phyloP scores from a whole-genome alignment of 768 basidiomycete genomes.

The Suillus alpinus region DNA sequence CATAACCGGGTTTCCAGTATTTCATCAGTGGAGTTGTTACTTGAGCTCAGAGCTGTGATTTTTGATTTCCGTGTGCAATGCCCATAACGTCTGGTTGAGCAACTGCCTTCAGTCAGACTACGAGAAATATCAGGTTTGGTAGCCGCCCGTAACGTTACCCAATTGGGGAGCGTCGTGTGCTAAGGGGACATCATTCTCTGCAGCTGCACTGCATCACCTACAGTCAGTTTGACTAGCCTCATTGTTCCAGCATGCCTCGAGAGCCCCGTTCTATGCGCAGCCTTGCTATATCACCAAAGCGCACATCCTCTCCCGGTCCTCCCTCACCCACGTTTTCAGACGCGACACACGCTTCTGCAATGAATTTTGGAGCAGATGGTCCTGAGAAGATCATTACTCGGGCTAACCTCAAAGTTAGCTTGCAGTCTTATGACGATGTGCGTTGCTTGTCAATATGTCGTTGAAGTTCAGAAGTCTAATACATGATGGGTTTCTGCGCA shows the following conservation, averaged over 20 bases:
- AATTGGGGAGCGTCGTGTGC: slow-evolving; percentile 14
- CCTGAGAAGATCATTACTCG: slow-evolving; percentile 83
- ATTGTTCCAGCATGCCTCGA: slow-evolving; percentile 41
- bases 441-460: slow-evolving; percentile 23
- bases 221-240: slow-evolving; percentile 12
- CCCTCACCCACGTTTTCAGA: slow-evolving; percentile 87
- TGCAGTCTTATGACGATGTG: slow-evolving; percentile 82
- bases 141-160: not conserved
- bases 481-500: slow-evolving; percentile 31
- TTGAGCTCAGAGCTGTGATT: not conserved
- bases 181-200: not conserved
- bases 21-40: not conserved
- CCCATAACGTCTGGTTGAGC: not conserved
- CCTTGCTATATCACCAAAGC: slow-evolving; percentile 45
- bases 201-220: slow-evolving; percentile 13
- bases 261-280: slow-evolving; percentile 56
- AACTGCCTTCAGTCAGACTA: not conserved
- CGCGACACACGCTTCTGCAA: slow-evolving; percentile 70
- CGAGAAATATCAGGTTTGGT: not conserved
- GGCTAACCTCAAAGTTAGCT: slow-evolving; percentile 69
- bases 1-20: not conserved
- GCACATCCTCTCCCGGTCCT: slow-evolving; percentile 51
- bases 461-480: slow-evolving; percentile 12
- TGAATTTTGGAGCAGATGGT: slow-evolving; percentile 73
- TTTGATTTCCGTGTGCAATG: slow-evolving; percentile 1